These are phyloP conservation scores for Nicotiana attenuata DNA, from an alignment of 257 asterid species.

Conservation along the genomic window DNA sequence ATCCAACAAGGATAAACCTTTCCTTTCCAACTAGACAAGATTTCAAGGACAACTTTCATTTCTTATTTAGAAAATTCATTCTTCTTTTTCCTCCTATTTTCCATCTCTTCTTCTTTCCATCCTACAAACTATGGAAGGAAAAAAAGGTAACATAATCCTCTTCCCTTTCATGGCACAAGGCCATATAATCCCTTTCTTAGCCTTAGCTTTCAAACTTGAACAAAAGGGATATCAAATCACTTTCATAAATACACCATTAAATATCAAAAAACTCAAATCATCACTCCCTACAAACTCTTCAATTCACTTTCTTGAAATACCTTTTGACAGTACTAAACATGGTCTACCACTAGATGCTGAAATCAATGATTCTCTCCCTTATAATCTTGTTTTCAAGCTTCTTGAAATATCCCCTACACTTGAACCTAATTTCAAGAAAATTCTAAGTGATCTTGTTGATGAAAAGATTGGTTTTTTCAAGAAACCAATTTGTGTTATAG, in stretches of 20 bases:
- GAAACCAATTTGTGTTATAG: constrained; percentile 38
- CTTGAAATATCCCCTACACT: constrained; percentile 32
- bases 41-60: neutral
- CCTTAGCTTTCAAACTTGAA: constrained; percentile 11
- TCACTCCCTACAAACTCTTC: constrained; percentile 22
- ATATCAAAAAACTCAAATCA: constrained; percentile 39
- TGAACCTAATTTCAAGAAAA: constrained; percentile 24
- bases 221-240: constrained; percentile 13
- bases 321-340: constrained; percentile 44
- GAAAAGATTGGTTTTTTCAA: constrained; percentile 12
- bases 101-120: neutral
- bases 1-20: neutral
- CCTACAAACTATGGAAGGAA: neutral
- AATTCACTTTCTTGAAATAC: constrained; percentile 40
- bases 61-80: neutral
- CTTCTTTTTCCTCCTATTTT: neutral
- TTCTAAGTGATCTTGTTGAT: constrained; percentile 18
- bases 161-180: constrained; percentile 30
- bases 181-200: constrained; percentile 24
- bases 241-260: constrained; percentile 33
- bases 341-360: constrained; percentile 50
- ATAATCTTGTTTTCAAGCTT: constrained; percentile 30
- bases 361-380: constrained; percentile 40
- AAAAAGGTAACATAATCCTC: constrained; percentile 13
- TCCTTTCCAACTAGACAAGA: neutral